Evolutionary conservation across 352 stramenopile species (phyloP), one percentile per base, ranked within the genome.

Genomic region (Blastocystis sp.): DNA sequence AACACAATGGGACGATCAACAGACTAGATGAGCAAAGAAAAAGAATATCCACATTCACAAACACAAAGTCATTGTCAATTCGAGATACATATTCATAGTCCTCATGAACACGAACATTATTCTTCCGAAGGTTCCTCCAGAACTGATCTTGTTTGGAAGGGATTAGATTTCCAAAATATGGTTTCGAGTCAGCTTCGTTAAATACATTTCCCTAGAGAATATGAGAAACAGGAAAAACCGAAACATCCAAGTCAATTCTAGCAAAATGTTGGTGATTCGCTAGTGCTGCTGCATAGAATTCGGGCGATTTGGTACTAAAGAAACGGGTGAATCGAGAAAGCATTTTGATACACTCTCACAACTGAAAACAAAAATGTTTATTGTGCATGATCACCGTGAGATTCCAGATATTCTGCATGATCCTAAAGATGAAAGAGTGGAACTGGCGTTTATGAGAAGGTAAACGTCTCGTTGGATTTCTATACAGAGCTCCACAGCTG

Each of bases 351-450:
- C 13, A 59, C 13, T 18, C 16, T 70, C 37, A 43, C 13, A 43
- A 24, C 37, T 43, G 13, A 16, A 16, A 16, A 20, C 16, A n/a
- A 54, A 13, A 20, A 79, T 79, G 68, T 79, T 79, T 47, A 63
- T 79, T 39, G 68, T 79, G 56, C 68, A 50, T 34, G 68, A 79
- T 62, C 68, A 79, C 37, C 68, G 68, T 34, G 68, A 79, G 24
- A 79, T 79, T 34, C 68, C 68, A 11, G 26, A 79, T 56, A 79
- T 79, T 63, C 50, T 79, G 11, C 41, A 59, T 8, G 68, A 79
- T 79, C 68, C 68, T 18, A 56, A 79, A 34, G 68, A 79, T 79
- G 68, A 79, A 62, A 56, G 68, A 18, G 37, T 56, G 4, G 50
- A 55, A 30, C 26, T 79, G 16, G 24, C 68, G 16, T 79, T 79